Conservation (phyloP, 176 grass and related monocot species). For the Leersia perrieri region DNA sequence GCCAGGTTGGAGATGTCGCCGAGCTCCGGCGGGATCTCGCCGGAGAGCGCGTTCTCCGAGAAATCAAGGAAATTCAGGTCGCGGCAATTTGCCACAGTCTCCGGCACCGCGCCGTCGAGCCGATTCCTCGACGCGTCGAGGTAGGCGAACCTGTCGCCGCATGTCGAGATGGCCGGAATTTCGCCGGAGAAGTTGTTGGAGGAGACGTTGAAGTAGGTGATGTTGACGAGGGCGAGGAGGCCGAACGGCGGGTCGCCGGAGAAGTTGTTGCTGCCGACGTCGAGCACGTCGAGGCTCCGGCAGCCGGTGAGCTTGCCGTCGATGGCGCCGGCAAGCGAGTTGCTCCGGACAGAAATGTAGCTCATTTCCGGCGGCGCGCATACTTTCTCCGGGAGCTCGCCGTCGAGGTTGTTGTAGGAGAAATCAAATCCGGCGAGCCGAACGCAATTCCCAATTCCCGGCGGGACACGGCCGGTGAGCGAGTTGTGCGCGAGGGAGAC, state of each 20-base stretch:
- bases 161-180: slow-evolving; percentile 44
- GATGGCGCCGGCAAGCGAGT: slow-evolving; percentile 52
- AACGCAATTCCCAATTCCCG: slow-evolving; percentile 47
- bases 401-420: slow-evolving; percentile 59
- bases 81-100: slow-evolving; percentile 35
- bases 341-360: slow-evolving; percentile 51
- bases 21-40: background rate
- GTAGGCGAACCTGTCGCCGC: slow-evolving; percentile 38
- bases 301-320: slow-evolving; percentile 46
- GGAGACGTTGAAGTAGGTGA: slow-evolving; percentile 68
- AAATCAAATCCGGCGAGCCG: slow-evolving; percentile 56
- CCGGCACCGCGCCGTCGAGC: slow-evolving; percentile 35
- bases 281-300: slow-evolving; percentile 49
- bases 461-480: slow-evolving; percentile 43
- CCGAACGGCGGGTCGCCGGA: slow-evolving; percentile 43
- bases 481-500: slow-evolving; percentile 61
- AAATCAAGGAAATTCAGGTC: background rate
- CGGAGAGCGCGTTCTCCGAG: background rate
- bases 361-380: slow-evolving; percentile 47
- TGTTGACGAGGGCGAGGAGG: slow-evolving; percentile 41
- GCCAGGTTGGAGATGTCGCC: background rate
- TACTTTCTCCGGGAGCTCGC: slow-evolving; percentile 51
- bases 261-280: slow-evolving; percentile 62
- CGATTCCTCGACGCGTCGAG: slow-evolving; percentile 55
- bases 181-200: slow-evolving; percentile 49